Evolutionary conservation across 805 yeast genomes (phyloP).

Genomic region (Helenozyma rhizophorensis): DNA sequence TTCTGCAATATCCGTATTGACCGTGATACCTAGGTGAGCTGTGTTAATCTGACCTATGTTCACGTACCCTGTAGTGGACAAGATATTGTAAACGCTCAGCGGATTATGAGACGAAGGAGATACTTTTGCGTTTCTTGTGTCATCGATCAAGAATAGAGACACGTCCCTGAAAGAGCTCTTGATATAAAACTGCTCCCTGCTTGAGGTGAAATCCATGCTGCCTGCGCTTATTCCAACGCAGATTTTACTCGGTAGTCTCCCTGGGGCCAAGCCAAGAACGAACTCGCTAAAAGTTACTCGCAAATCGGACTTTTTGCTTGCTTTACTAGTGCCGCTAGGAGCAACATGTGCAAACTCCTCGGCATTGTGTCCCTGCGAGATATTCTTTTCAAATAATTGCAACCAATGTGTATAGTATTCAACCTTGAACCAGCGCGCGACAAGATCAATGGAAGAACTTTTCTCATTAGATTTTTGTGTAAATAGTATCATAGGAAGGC

Average conservation of each 20-base stretch:
- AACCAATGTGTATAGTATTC: conserved; percentile 65
- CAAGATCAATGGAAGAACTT: conserved; percentile 35
- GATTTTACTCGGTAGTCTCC: conserved; percentile 51
- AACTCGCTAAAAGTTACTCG: conserved; percentile 46
- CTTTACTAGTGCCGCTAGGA: conserved; percentile 2
- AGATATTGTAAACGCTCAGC: conserved; percentile 5
- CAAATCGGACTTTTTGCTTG: conserved; percentile 18
- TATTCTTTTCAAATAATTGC: conserved; percentile 31
- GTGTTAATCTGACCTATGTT: conserved; percentile 45
- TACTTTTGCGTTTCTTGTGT: conserved; percentile 17
- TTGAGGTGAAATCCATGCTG: conserved; percentile 43
- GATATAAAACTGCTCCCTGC: conserved; percentile 24
- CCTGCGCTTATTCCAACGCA: conserved; percentile 51
- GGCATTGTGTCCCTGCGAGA: conserved; percentile 7
- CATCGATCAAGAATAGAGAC: conserved; percentile 61
- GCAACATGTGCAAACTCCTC: conserved; percentile 6
- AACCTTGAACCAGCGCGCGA: conserved; percentile 43
- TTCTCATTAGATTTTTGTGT: conserved; percentile 20
- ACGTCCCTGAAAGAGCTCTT: conserved; percentile 48
- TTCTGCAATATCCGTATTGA: conserved; percentile 21
- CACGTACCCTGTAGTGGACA: conserved; percentile 47
- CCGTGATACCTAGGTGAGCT: conserved; percentile 31
- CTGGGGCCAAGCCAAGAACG: conserved; percentile 61
- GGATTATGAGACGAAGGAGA: too few relatives aligned
- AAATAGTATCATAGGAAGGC: conserved; percentile 22